phyloP scores from a whole-genome alignment of 2,329 filamentous ascomycete genomes.

The Elsinoe perseae region DNA sequence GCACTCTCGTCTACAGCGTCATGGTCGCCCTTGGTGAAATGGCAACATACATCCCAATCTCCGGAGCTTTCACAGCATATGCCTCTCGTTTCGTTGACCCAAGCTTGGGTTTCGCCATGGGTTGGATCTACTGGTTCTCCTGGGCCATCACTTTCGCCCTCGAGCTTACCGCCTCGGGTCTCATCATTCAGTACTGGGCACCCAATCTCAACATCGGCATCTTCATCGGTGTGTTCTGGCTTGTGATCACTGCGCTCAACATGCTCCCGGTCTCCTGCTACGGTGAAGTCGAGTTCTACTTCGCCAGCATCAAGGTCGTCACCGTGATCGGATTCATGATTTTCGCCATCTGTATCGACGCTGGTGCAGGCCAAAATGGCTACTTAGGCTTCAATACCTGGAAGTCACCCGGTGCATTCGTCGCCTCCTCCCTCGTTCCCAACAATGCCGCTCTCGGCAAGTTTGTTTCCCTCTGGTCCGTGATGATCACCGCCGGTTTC shows the following conservation, averaged over 20 bases:
- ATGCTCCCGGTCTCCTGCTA: slow-evolving; percentile 45
- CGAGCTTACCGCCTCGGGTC: slow-evolving; percentile 32
- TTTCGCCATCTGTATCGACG: slow-evolving; percentile 36
- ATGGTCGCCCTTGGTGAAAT: slow-evolving; percentile 50
- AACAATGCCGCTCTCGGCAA: slow-evolving; percentile 27
- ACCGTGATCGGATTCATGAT: slow-evolving; percentile 42
- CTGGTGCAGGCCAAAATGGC: slow-evolving; percentile 41
- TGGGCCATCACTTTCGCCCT: slow-evolving; percentile 37
- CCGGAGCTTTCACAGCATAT: slow-evolving; percentile 47
- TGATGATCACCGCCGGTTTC: slow-evolving; percentile 52
- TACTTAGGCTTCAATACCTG: slow-evolving; percentile 54
- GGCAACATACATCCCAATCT: slow-evolving; percentile 54
- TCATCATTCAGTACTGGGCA: slow-evolving; percentile 36
- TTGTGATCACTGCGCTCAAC: slow-evolving; percentile 40
- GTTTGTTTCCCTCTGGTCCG: slow-evolving; percentile 45
- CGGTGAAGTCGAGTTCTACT: slow-evolving; percentile 50
- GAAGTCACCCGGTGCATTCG: slow-evolving; percentile 36
- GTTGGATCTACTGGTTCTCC: slow-evolving; percentile 40
- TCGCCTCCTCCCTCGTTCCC: slow-evolving; percentile 24
- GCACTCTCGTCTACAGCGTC: slow-evolving; percentile 38
- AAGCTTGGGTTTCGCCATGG: slow-evolving; percentile 42
- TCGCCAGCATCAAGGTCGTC: slow-evolving; percentile 45
- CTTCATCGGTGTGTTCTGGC: slow-evolving; percentile 30
- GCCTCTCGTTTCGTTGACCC: slow-evolving; percentile 39
- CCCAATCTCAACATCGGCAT: slow-evolving; percentile 36